Conservation (phyloP, 2,329 filamentous ascomycete genomes). For the Aurifilum marmelostoma region DNA sequence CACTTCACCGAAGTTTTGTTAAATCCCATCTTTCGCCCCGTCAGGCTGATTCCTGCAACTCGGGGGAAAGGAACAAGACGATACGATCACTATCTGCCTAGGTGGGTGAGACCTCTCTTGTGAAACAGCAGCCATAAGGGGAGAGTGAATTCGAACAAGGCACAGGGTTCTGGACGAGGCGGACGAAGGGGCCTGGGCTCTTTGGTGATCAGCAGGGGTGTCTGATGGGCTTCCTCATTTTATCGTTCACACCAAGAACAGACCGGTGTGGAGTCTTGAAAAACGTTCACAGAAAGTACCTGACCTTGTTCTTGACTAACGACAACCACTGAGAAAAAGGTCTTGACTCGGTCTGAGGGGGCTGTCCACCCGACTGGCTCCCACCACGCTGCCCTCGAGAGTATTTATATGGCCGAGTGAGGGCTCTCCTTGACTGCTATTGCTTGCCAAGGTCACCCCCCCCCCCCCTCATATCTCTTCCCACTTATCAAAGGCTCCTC, state of each 20-base stretch:
- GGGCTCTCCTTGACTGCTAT: neutral
- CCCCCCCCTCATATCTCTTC: neutral
- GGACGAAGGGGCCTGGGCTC: neutral
- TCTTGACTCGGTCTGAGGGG: neutral
- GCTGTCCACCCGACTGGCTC: neutral
- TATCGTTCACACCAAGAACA: neutral
- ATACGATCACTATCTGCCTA: neutral
- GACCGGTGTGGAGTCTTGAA: constrained; percentile 2
- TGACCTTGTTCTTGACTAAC: neutral
- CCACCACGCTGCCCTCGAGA: neutral
- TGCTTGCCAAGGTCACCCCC: neutral
- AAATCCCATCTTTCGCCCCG: neutral
- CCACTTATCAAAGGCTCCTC: neutral
- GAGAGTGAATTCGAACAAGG: neutral
- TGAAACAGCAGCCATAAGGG: neutral
- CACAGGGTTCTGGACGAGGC: neutral
- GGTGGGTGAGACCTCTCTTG: neutral
- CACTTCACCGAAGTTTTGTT: neutral
- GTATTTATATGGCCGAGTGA: neutral
- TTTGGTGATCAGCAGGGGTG: neutral
- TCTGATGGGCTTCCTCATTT: neutral
- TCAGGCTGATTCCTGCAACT: neutral
- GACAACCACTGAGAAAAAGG: neutral
- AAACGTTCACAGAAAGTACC: neutral
- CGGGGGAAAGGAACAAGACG: neutral